phyloP scores from a whole-genome alignment of 2,329 filamentous ascomycete species.

The Leptoxyphium fumago region DNA sequence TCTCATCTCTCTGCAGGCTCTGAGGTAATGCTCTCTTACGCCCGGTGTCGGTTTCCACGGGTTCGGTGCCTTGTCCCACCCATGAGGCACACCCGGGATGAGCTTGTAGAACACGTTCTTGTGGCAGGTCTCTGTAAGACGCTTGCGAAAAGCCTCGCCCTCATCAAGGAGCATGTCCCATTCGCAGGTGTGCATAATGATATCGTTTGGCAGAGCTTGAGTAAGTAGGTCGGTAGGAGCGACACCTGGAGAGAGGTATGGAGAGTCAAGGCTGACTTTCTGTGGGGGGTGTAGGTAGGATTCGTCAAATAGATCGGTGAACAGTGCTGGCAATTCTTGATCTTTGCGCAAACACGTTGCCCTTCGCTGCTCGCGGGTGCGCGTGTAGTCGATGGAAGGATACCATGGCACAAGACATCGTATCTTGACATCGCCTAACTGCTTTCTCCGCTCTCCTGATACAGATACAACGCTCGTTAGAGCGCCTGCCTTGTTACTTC shows the following conservation, averaged over 20 bases:
- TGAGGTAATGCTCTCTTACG: constrained; percentile 38
- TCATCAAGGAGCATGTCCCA: constrained; percentile 54
- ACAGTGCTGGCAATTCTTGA: constrained; percentile 35
- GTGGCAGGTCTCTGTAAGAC: constrained; percentile 29
- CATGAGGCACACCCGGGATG: constrained; percentile 45
- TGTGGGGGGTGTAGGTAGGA: constrained; percentile 29
- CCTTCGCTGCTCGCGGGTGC: constrained; percentile 43
- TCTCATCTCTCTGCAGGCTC: constrained; percentile 38
- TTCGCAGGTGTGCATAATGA: constrained; percentile 49
- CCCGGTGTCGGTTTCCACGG: constrained; percentile 38
- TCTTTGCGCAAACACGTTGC: constrained; percentile 39
- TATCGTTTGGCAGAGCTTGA: constrained; percentile 40
- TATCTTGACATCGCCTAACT: constrained; percentile 28
- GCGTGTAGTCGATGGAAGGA: constrained; percentile 46
- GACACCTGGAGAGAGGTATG: constrained; percentile 44
- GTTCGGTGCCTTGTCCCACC: constrained; percentile 53
- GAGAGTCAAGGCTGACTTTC: constrained; percentile 37
- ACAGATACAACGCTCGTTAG: neutral
- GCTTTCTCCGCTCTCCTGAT: constrained; percentile 1
- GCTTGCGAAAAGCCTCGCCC: constrained; percentile 45
- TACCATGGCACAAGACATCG: constrained; percentile 47
- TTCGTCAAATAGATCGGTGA: constrained; percentile 38
- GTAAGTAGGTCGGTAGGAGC: constrained; percentile 39
- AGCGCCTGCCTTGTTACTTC: constrained; percentile 1
- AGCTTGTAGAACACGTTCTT: constrained; percentile 46